Evolutionary conservation across 2,329 filamentous ascomycete species (phyloP), one percentile per base, ranked within the genome.

Genomic region (Setomelanomma holmii): DNA sequence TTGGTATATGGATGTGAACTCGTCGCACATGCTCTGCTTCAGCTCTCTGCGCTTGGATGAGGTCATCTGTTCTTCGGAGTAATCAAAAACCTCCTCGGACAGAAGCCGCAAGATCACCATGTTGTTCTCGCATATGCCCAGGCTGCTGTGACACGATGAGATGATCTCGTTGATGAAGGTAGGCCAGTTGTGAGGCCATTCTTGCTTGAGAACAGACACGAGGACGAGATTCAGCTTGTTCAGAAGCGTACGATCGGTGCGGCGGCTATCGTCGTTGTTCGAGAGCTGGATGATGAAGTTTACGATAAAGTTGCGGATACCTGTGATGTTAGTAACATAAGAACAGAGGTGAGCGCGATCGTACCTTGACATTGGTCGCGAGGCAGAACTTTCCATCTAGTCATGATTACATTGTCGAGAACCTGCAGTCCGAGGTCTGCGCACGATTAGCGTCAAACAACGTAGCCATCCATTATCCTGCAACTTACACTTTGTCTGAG

Each of bases 121-220:
- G 82, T 99, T 99, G 82, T 99, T 99, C 80, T 99, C 95, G 84
- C 96, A 99, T 67, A 99, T 96, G 33, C 93, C 95, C 47, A 99
- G 82, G 77, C 90, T 97, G 64, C 91, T 93, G 75, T 96, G 93
- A 78, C 93, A 98, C 49, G 95, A 93, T 19, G 91, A 89, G 67
- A 99, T 92, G 77, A 99, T 99, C 81, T 99, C 95, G 82, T 98
- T 98, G 84, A 99, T 98, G 78, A 99, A 99, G 17, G 92, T 96
- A 10, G 96, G 95, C 95, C 96, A 99, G 82, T 99, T 96, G 79
- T 98, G 93, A 51, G 95, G 95, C 95, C 95, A 99, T 78, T 99
- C 95, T 79, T 99, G 95, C 83, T 99, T 99, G 72, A 99, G 82
- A 59, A 99, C 93, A 51, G 93, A 97, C 66, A 99, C 91, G 60